Evolutionary conservation across 371 early-diverging fungal species (phyloP).

Genomic region (Blastocladiella emersonii): DNA sequence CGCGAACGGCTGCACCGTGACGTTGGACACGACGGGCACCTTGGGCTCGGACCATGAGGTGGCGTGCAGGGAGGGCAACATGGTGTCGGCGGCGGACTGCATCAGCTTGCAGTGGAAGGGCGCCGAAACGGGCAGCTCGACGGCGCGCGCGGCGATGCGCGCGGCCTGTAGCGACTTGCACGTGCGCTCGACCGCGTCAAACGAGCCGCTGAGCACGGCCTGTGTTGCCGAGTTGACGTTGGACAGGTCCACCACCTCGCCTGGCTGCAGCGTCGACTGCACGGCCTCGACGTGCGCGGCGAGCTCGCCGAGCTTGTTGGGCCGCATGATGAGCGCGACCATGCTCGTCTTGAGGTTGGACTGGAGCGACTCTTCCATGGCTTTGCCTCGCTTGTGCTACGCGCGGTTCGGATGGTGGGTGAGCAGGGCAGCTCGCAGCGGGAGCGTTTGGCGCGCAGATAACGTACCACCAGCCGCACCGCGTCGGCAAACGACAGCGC

Average conservation of each 20-base stretch:
- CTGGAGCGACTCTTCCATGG: conserved; percentile 69
- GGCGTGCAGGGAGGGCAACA: conserved; percentile 51
- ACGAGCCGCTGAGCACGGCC: conserved; percentile 80
- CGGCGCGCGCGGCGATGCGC: conserved; percentile 67
- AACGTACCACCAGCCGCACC: conserved; percentile 57
- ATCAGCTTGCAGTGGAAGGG: conserved; percentile 89
- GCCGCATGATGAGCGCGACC: conserved; percentile 72
- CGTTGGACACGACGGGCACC: conserved; percentile 81
- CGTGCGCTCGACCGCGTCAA: conserved; percentile 71
- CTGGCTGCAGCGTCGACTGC: conserved; percentile 35
- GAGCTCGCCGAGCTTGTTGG: conserved; percentile 53
- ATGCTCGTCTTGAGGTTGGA: conserved; percentile 60
- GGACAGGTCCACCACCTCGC: conserved; percentile 63
- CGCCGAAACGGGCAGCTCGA: conserved; percentile 84
- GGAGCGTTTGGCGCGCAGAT: conserved; percentile 3
- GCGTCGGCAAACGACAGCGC: conserved; percentile 65
- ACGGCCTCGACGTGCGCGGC: conserved; percentile 45
- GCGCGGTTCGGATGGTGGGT: no score
- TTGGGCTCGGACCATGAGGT: conserved; percentile 44
- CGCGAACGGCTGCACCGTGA: conserved; percentile 63
- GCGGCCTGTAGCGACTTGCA: conserved; percentile 56
- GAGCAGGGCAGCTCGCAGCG: background rate
- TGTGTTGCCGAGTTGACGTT: conserved; percentile 55
- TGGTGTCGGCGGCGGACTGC: conserved; percentile 62
- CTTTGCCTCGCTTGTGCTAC: conserved; percentile 59